Conservation (phyloP, 768 basidiomycete species). For the Lactifluus echinatus region DNA sequence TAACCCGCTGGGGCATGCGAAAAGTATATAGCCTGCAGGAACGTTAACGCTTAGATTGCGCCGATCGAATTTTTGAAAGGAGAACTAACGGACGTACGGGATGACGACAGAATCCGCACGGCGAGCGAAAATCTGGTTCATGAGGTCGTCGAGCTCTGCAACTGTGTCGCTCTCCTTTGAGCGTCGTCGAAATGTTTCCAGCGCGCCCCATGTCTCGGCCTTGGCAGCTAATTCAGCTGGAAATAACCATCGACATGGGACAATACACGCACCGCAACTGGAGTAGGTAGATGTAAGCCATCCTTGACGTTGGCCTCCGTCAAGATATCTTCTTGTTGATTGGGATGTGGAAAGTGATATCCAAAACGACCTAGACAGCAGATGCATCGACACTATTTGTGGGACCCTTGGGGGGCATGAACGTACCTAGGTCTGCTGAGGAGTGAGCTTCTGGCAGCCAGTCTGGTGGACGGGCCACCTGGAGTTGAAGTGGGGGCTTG, state of each 20-base stretch:
- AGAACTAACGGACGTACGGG: constrained; percentile 42
- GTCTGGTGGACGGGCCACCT: constrained; percentile 57
- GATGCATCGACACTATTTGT: background rate
- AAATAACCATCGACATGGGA: background rate
- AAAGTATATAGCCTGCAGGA: constrained; percentile 51
- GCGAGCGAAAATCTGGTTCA: constrained; percentile 66
- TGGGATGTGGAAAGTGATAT: constrained; percentile 65
- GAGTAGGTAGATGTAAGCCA: constrained; percentile 46
- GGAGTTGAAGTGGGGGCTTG: constrained; percentile 37
- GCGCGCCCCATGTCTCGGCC: constrained; percentile 59
- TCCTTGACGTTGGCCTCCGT: constrained; percentile 55
- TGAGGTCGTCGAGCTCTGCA: constrained; percentile 57
- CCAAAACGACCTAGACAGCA: constrained; percentile 54
- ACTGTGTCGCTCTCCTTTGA: constrained; percentile 46
- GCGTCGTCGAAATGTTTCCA: constrained; percentile 42
- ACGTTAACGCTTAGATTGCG: background rate
- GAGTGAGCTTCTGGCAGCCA: constrained; percentile 66
- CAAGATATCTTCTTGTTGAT: constrained; percentile 68
- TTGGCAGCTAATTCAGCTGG: constrained; percentile 22
- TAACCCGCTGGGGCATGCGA: constrained; percentile 75
- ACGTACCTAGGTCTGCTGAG: constrained; percentile 61
- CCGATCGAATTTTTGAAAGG: background rate
- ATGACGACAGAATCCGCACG: constrained; percentile 47
- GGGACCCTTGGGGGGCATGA: background rate
- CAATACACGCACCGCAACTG: constrained; percentile 47